phyloP scores from a whole-genome alignment of 2,329 filamentous ascomycete species.

The Podosphaera aphanis region DNA sequence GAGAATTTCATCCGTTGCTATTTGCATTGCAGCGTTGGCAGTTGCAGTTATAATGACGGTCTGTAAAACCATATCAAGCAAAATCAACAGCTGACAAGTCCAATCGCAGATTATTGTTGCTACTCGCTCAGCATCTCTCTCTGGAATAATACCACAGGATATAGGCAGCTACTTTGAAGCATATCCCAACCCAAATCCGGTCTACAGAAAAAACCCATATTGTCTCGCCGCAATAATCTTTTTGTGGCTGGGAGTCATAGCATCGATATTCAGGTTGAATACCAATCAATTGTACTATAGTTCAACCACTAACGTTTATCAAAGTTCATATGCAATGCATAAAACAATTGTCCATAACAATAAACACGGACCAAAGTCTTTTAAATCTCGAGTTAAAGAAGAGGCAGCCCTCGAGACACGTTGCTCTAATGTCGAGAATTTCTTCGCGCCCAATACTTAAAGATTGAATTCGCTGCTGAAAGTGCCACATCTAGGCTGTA shows the following conservation, averaged over 20 bases:
- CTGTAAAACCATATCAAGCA: conserved; percentile 1
- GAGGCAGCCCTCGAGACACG: conserved; percentile 2
- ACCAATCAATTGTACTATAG: neutral
- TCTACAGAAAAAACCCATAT: conserved; percentile 25
- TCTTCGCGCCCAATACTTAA: too few species aligned
- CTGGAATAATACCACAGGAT: conserved; percentile 15
- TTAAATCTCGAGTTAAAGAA: conserved; percentile 5
- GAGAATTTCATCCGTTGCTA: conserved; percentile 26
- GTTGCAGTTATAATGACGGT: conserved; percentile 25
- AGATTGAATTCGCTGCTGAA: too few species aligned
- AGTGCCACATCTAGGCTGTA: too few species aligned
- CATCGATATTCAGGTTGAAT: conserved; percentile 22
- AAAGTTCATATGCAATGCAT: conserved; percentile 17
- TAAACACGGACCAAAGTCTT: conserved; percentile 11
- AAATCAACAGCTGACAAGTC: neutral
- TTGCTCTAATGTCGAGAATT: too few species aligned
- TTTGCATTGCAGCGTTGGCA: conserved; percentile 23
- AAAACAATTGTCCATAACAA: conserved; percentile 17
- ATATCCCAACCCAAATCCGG: conserved; percentile 17
- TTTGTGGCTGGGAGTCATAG: conserved; percentile 27
- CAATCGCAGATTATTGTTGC: conserved; percentile 21
- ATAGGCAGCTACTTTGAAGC: conserved; percentile 14
- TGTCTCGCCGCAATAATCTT: conserved; percentile 28
- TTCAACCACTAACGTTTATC: neutral
- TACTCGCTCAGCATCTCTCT: conserved; percentile 22